Conservation (phyloP, 192 early-diverging fungal species). For the Entomortierella parvispora region DNA sequence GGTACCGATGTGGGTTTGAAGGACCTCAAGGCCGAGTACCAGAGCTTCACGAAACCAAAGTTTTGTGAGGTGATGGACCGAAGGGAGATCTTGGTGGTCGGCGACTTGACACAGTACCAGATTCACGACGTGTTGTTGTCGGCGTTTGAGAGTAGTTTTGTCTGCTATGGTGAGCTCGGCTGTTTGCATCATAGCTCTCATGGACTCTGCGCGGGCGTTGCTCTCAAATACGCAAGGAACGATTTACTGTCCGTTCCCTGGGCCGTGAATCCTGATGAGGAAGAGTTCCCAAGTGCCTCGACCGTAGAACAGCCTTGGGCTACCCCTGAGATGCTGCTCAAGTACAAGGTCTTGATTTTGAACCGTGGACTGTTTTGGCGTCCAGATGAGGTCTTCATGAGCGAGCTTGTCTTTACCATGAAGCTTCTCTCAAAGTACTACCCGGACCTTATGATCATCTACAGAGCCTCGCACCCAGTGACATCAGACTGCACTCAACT, state of each 20-base stretch:
- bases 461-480: conserved; percentile 55
- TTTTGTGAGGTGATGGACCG: conserved; percentile 54
- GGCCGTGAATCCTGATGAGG: conserved; percentile 38
- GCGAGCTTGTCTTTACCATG: conserved; percentile 54
- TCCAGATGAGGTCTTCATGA: conserved; percentile 56
- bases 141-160: conserved; percentile 57
- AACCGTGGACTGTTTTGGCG: conserved; percentile 56
- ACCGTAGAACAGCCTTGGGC: conserved; percentile 58
- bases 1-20: conserved; percentile 24
- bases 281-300: conserved; percentile 38
- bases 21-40: conserved; percentile 24
- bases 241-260: conserved; percentile 58
- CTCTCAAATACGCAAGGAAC: conserved; percentile 58
- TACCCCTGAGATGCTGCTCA: conserved; percentile 10
- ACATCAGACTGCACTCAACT: conserved; percentile 56
- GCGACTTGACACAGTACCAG: conserved; percentile 62
- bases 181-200: conserved; percentile 55
- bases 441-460: conserved; percentile 59
- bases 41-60: conserved; percentile 20
- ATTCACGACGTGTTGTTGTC: conserved; percentile 63
- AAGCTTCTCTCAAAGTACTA: conserved; percentile 40
- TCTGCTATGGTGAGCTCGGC: conserved; percentile 64
- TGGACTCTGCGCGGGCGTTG: conserved; percentile 24
- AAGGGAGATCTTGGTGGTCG: conserved; percentile 56
- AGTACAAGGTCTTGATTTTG: conserved; percentile 54